Evolutionary conservation across 306 rosid genomes (phyloP), one percentile per base, ranked within the genome.

Genomic region (Lupinus albus): DNA sequence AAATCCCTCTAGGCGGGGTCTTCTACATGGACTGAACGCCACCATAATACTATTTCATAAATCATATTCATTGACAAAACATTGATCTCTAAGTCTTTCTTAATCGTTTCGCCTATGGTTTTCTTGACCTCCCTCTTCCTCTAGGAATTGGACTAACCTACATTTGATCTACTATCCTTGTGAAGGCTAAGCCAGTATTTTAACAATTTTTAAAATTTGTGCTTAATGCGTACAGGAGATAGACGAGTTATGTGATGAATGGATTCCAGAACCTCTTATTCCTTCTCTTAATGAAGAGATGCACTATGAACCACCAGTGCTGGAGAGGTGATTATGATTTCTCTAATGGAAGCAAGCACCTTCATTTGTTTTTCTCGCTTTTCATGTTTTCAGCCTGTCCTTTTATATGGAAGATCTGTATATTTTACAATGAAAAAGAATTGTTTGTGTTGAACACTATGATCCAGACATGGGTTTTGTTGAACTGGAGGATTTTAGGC

Each of bases 211-310:
- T 56, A 9, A 42, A 61, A 68, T 16, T 38, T 55, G 45, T 72
- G 74, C 60, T 57, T 13, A 33, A 65, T 66, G 11, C 70, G 32
- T 76, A 64, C 73, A 94, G 99, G 99, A 94, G 88, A 94, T 82
- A 65, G 96, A 94, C 33, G 97, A 94, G 72, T 61, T 94, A 60
- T 94, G 99, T 70, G 86, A 85, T 39, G 99, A 94, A 78, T 94
- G 99, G 99, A 88, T 78, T 76, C 99, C 95, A 16, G 97, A 90
- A 68, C 77, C 99, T 36, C 99, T 94, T 67, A 94, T 94, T 80
- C 94, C 99, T 68, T 72, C 87, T 30, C 65, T 94, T 57, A 72
- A 83, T 20, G 64, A 94, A 79, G 97, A 94, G 57, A 67, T 79
- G 86, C 83, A 13, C 63, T 77, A 65, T 57, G 96, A 88, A 75